Base-by-base conservation (phyloP, 2,329 filamentous ascomycete species). In the Colletotrichum coccodes region DNA sequence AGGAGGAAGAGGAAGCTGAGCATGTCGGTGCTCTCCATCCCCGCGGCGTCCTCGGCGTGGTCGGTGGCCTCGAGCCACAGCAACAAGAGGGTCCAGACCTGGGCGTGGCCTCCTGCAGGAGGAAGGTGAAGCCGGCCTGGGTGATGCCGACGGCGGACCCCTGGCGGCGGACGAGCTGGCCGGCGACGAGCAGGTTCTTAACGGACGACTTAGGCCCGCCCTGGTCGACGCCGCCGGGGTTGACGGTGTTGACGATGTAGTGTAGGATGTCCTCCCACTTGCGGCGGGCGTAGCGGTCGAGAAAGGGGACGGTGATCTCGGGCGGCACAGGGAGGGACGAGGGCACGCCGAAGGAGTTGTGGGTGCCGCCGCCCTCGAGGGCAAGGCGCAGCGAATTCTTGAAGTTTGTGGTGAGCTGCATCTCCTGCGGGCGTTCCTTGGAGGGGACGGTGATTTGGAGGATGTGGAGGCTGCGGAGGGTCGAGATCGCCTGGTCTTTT, bases 191-290 rank as follows among this genome's bases (percentile, higher is more conserved):
- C 47, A 99, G 86, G 71, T 93, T 89, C 80, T 95, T 97, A 34
- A 98, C 97, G 18, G 92, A 92, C 74, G 89, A 87, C 77, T 92
- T 93, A 34, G 92, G 89, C 1, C 86, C 86, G 64, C 81, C 79
- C 6, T 78, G 77, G n/a, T 79, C 77, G 18, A 57, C 63, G 56
- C 80, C 78, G 12, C 83, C 81, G 46, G 83, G 80, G 23, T 81
- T 81, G 9, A 92, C 91, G 70, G 89, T 92, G 66, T 92, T 93
- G 23, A 99, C 96, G 78, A 99, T 95, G 76, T 94, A 99, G 79
- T 98, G 96, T 54, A 99, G 81, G 32, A 99, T 97, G 30, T 94
- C 92, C 79, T 99, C 97, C 95, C 96, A 99, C 77, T 97, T 95
- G 74, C 88, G 89, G 62, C 93, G 89, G 6, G 96, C 94, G 80